Conservation (phyloP, 2,329 filamentous ascomycete genomes). For the Fusarium sp. region DNA sequence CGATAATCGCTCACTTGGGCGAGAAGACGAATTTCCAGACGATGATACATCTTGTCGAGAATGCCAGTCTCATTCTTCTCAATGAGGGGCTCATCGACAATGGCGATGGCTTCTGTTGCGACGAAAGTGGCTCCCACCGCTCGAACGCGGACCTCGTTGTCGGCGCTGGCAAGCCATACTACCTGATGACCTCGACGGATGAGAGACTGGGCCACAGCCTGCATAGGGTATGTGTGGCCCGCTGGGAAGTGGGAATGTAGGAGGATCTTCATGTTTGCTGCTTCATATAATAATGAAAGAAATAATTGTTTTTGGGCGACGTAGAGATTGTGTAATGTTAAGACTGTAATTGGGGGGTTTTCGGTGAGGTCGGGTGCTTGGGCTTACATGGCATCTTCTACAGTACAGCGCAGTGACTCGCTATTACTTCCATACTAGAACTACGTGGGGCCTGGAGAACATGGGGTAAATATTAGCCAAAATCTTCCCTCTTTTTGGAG, state of each 20-base stretch:
- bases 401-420: not conserved
- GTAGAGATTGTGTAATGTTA: not conserved
- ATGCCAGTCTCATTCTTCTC: conserved; percentile 46
- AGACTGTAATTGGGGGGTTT: not conserved
- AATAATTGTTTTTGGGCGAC: not conserved
- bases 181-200: conserved; percentile 53
- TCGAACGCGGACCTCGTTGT: conserved; percentile 50
- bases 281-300: not conserved
- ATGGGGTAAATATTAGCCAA: not conserved
- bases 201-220: conserved; percentile 53
- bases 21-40: conserved; percentile 45
- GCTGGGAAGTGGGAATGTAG: conserved; percentile 55
- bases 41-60: conserved; percentile 45
- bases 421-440: not conserved
- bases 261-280: conserved; percentile 51
- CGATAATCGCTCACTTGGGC: conserved; percentile 54
- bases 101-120: conserved; percentile 47
- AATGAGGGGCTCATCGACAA: conserved; percentile 48
- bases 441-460: not conserved
- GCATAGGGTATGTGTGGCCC: conserved; percentile 55
- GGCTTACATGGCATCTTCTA: not conserved
- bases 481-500: not conserved
- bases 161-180: conserved; percentile 51
- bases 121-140: conserved; percentile 51
- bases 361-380: not conserved